Base-by-base conservation (phyloP, 345 rosid species). In the Toxicodendron radicans region DNA sequence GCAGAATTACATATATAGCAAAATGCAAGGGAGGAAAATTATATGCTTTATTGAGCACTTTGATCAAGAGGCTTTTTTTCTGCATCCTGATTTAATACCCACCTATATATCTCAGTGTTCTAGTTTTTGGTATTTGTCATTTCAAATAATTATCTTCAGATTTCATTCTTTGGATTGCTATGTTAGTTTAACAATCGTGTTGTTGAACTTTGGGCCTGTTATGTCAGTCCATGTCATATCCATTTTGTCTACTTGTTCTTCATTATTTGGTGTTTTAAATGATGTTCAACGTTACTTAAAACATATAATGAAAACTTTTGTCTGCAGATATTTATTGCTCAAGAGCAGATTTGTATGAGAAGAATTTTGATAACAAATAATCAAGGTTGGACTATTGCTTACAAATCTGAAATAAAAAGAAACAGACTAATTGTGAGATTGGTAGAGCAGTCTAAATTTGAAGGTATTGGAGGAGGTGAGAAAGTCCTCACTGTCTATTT, bases 251-350 rank as follows among this genome's bases (percentile, higher is more conserved):
- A 16, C 24, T 23, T 30, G 48, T 53, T 60, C 20, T 58, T 14
- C 54, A 6, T 16, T 18, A 27, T 66, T 56, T 72, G 35, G 57
- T 30, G 38, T 48, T 30, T 7, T 2, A 10, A n/a, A 23, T 14
- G 49, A 41, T 57, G 23, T 32, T 68, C 30, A 32, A 52, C 13
- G 5, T 52, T 11, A 52, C 48, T 45, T 65, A 27, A 18, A 32
- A 24, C 43, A 68, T 56, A 33, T 56, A 14, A 54, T 21, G 21
- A 30, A 27, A 46, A 27, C 14, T 16, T 10, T 10, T 69, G 12
- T 59, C 10, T 68, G 24, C 86, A 95, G 99, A 86, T 84, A 45
- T 91, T 92, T 75, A 81, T 92, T 70, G 97, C 99, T 13, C 99
- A 95, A 79, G 99, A 95, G 76, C 96, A 91, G 77, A 76, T 83